These are phyloP conservation scores for Aphanomyces astaci DNA, from an alignment of 352 stramenopile genomes.

Conservation along the genomic window DNA sequence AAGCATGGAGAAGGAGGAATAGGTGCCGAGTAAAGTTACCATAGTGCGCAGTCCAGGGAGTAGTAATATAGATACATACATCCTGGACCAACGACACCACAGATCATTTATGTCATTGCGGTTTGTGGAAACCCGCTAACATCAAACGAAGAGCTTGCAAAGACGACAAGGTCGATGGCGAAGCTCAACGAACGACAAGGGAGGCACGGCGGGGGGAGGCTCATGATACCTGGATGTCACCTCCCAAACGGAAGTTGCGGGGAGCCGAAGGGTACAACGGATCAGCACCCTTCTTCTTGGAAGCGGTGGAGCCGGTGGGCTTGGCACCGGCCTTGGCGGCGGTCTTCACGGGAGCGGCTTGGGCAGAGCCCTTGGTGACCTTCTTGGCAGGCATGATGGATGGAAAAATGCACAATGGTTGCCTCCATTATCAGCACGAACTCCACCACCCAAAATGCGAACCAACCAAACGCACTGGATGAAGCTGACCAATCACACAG, in stretches of 20 bases:
- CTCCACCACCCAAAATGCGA: neutral
- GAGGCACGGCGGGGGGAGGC: neutral
- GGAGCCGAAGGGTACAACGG: slow-evolving; percentile 92
- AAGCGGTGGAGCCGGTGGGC: slow-evolving; percentile 47
- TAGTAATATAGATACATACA: too few species aligned
- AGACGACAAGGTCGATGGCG: neutral
- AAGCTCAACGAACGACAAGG: neutral
- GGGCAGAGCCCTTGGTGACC: slow-evolving; percentile 67
- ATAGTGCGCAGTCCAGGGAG: neutral
- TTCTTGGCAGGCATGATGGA: slow-evolving; percentile 67
- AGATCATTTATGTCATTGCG: slow-evolving; percentile 88
- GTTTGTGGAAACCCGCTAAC: slow-evolving; percentile 85
- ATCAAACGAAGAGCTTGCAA: neutral
- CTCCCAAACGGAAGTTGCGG: slow-evolving; percentile 94
- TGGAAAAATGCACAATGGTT: slow-evolving; percentile 25
- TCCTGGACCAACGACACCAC: slow-evolving; percentile 50
- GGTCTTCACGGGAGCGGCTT: slow-evolving; percentile 53
- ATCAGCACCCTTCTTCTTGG: slow-evolving; percentile 73
- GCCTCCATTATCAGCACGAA: neutral
- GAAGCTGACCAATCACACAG: neutral
- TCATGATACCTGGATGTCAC: slow-evolving; percentile 93
- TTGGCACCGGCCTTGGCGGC: slow-evolving; percentile 49
- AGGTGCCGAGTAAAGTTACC: neutral
- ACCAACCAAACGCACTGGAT: neutral
- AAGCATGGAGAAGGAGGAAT: neutral